Percentiles rank a stretch among this genome's conserved stretches.
These are phyloP conservation scores for Neckera pumila DNA, from an alignment of 225 moss, liverwort and hornwort genomes.

Conservation along the genomic window DNA sequence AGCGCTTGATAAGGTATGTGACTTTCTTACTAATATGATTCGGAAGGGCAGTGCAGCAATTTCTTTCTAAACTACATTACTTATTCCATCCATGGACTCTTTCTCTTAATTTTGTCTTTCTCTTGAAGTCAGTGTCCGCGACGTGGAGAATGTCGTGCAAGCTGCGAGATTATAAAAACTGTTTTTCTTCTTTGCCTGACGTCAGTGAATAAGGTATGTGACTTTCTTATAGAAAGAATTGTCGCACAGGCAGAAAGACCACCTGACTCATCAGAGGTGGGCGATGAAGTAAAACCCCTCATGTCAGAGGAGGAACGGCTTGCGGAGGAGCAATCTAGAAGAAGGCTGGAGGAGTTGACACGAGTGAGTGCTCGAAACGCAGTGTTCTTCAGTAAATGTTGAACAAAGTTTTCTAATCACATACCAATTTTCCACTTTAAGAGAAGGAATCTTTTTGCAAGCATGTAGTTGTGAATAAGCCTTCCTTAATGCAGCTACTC, in stretches of 20 bases:
- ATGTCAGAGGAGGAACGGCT: slow-evolving; percentile 47
- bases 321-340: slow-evolving; percentile 54
- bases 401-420: not conserved
- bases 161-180: not conserved
- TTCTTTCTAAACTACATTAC: not conserved
- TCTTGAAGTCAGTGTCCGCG: not conserved
- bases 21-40: not conserved
- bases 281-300: slow-evolving; percentile 14
- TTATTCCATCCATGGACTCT: not conserved
- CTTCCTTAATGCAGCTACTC: not conserved
- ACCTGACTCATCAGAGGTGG: slow-evolving; percentile 21
- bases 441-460: not conserved
- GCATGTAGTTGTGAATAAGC: not conserved
- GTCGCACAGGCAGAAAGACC: slow-evolving; percentile 68
- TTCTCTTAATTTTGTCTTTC: not conserved
- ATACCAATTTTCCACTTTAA: not conserved
- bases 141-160: not conserved
- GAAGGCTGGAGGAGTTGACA: slow-evolving; percentile 71
- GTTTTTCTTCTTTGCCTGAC: not conserved
- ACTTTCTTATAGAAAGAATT: slow-evolving; percentile 31
- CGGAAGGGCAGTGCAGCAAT: not conserved
- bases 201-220: too few relatives aligned
- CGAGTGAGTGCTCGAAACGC: slow-evolving; percentile 47
- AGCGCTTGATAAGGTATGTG: slow-evolving; percentile 8
- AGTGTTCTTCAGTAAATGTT: not conserved